phyloP scores from a whole-genome alignment of 2,329 filamentous ascomycete species.

The Didymella exigua region DNA sequence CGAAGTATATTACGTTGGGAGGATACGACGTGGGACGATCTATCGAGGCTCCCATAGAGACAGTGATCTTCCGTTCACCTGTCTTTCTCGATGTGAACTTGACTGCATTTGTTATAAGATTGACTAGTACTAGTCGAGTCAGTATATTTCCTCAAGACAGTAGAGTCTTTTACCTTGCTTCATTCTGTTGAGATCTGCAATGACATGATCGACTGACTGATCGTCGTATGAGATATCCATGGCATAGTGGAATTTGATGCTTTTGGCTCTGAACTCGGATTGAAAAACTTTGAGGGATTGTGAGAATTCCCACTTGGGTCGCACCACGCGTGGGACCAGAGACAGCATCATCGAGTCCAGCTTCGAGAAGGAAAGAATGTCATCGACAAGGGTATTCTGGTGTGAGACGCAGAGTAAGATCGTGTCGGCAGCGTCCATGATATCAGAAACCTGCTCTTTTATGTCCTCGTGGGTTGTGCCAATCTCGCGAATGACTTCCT shows the following conservation, averaged over 20 bases:
- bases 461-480: slow-evolving; percentile 22
- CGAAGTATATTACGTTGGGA: slow-evolving; percentile 53
- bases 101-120: slow-evolving; percentile 54
- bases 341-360: slow-evolving; percentile 55
- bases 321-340: slow-evolving; percentile 42
- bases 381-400: slow-evolving; percentile 54
- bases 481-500: slow-evolving; percentile 39
- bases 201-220: slow-evolving; percentile 46
- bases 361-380: slow-evolving; percentile 56
- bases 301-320: slow-evolving; percentile 48
- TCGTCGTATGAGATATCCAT: slow-evolving; percentile 52
- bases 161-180: slow-evolving; percentile 36
- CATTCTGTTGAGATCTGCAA: slow-evolving; percentile 47
- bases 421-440: slow-evolving; percentile 46
- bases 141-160: not conserved
- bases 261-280: slow-evolving; percentile 47
- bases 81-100: slow-evolving; percentile 54
- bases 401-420: slow-evolving; percentile 53
- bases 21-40: slow-evolving; percentile 50
- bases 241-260: slow-evolving; percentile 47
- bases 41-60: slow-evolving; percentile 49
- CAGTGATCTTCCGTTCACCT: slow-evolving; percentile 47
- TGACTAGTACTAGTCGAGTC: slow-evolving; percentile 45
- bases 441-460: slow-evolving; percentile 33
- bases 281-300: slow-evolving; percentile 49